Conservation (phyloP, 2,329 filamentous ascomycete species). For the Epichloe sp. region DNA sequence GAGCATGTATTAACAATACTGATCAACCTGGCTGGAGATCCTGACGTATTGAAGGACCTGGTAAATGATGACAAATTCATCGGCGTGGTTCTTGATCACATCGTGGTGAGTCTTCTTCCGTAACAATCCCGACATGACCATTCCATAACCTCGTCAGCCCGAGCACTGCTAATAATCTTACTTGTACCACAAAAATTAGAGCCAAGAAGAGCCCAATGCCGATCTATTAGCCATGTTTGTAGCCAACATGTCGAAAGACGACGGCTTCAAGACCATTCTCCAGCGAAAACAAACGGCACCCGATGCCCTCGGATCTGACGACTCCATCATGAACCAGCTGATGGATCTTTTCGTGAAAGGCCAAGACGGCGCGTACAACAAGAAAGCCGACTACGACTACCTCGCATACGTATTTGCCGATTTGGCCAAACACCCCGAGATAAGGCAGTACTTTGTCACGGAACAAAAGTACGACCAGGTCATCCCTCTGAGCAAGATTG, state of each 20-base stretch:
- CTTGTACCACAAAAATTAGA: slow-evolving; percentile 27
- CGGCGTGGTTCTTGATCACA: slow-evolving; percentile 54
- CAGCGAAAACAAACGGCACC: slow-evolving; percentile 55
- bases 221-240: slow-evolving; percentile 84
- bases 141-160: no score
- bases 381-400: slow-evolving; percentile 79
- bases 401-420: slow-evolving; percentile 91
- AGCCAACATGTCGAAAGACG: slow-evolving; percentile 78
- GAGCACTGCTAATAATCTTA: no score
- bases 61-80: slow-evolving; percentile 72
- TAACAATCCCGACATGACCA: neutral
- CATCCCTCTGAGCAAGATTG: slow-evolving; percentile 83
- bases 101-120: slow-evolving; percentile 47
- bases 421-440: slow-evolving; percentile 66
- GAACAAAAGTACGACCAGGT: slow-evolving; percentile 66
- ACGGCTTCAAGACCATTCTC: slow-evolving; percentile 56
- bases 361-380: slow-evolving; percentile 69
- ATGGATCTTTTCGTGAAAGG: slow-evolving; percentile 96
- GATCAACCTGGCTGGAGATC: slow-evolving; percentile 70
- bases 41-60: slow-evolving; percentile 58
- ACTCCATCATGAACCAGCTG: slow-evolving; percentile 72
- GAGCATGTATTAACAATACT: slow-evolving; percentile 86
- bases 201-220: slow-evolving; percentile 64
- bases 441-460: slow-evolving; percentile 61
- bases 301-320: slow-evolving; percentile 56